Evolutionary conservation across 768 basidiomycete species (phyloP).

Genomic region (Tulasnella sp.): DNA sequence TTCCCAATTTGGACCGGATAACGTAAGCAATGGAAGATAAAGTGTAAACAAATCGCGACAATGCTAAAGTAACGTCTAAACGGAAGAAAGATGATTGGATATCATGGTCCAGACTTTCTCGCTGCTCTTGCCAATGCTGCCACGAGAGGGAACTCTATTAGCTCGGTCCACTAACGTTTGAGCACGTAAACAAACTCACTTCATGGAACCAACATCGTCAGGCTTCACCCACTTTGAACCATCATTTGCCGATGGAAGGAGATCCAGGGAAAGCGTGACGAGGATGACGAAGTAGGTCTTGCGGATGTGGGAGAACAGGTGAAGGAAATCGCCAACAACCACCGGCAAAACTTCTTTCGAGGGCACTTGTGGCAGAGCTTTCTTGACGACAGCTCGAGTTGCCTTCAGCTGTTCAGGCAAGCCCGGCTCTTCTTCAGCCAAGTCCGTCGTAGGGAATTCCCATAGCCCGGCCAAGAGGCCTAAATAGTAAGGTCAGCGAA

Average conservation of each 20-base stretch:
- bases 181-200: slow-evolving; percentile 29
- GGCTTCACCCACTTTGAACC: slow-evolving; percentile 24
- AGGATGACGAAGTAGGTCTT: slow-evolving; percentile 58
- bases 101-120: slow-evolving; percentile 41
- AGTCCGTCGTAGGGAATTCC: slow-evolving; percentile 76
- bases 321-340: slow-evolving; percentile 45
- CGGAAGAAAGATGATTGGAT: background rate
- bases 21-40: background rate
- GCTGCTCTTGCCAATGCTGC: slow-evolving; percentile 39
- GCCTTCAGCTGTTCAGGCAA: slow-evolving; percentile 31
- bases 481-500: slow-evolving; percentile 40
- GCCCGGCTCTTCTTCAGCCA: slow-evolving; percentile 35
- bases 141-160: slow-evolving; percentile 26
- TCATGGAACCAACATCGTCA: slow-evolving; percentile 18
- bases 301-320: slow-evolving; percentile 85
- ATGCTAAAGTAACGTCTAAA: background rate
- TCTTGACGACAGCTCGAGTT: slow-evolving; percentile 51
- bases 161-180: slow-evolving; percentile 28
- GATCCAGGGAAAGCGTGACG: slow-evolving; percentile 27
- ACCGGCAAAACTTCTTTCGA: background rate
- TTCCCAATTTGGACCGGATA: background rate
- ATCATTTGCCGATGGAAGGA: slow-evolving; percentile 25
- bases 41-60: background rate
- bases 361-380: slow-evolving; percentile 46
- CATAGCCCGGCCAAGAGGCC: slow-evolving; percentile 87